Base-by-base conservation (phyloP, 2,329 filamentous ascomycete genomes). In the Fusarium nygamai region DNA sequence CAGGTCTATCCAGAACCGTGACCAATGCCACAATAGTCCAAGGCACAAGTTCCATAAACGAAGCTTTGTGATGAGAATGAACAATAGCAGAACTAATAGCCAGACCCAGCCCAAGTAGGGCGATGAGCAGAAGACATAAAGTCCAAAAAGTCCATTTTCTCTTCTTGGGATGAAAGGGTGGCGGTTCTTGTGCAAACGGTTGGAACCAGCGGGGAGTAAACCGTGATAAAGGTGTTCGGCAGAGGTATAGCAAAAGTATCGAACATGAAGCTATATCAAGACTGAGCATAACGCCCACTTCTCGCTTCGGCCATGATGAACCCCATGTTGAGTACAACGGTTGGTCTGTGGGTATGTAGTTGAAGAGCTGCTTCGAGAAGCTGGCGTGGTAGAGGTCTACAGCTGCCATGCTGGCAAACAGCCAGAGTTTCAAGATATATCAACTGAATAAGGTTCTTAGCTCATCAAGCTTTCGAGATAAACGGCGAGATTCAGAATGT, bases 101-200 rank as follows among this genome's bases (percentile, higher is more conserved):
- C 13, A 84, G 69, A 1, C 78, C 66, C 5, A 86, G 72, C 1
- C 85, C 85, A 4, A 78, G 61, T 12, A 81, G 16, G 36, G 81
- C 80, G n/a, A 83, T 67, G 10, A 78, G 29, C 31, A 79, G 64
- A 5, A 88, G 80, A 22, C 77, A 75, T 8, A 82, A 61, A 3
- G 83, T 84, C 83, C 84, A 86, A 46, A 80, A 71, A 2, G 80
- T 83, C 85, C 84, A 86, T 17, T 71, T 61, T 48, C 73, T 82
- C 31, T 76, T 68, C 44, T 79, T 81, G 24, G 72, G 44, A 0
- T 61, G 39, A 3, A 64, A 70, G 3, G 76, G 74, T 0, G 53
- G 73, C 27, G 82, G 69, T 72, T 88, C 86, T 14, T 80, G 77
- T 6, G 86, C 86, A 67, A 88, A 88, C 4, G 83, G 82, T 16